Base-by-base conservation (phyloP, 2,329 filamentous ascomycete species). In the Monilinia laxa region DNA sequence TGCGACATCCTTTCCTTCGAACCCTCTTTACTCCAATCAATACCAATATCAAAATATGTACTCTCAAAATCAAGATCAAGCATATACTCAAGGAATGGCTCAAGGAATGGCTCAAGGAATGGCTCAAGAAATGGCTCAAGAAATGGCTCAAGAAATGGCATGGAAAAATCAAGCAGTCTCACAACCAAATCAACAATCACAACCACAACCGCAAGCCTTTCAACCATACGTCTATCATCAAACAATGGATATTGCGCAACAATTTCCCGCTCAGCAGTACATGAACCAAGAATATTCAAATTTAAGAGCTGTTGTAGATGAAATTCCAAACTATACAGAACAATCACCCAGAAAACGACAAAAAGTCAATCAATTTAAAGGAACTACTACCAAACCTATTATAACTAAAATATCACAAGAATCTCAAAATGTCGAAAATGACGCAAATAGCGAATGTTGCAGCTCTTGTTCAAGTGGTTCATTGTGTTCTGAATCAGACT, bases 381-480 rank as follows among this genome's bases (percentile, higher is more conserved):
- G 20, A 14, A 12, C 42, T 38, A 9, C n/a, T 25, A 65, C 40
- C 38, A 58, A n/a, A 20, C 40, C 20, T 16, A 23, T 40, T 4
- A 14, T n/a, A 40, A n/a, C 42, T n/a, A 28, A 31, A 52, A 52
- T 40, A n/a, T 5, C 28, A 18, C 18, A 54, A 47, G 25, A 10
- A 58, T 10, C n/a, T 58, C 25, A 49, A 12, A 12, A 20, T 49
- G 31, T 47, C 6, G 42, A 51, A 31, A 18, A 12, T 14, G 62
- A 58, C 9, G 45, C 53, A 18, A 35, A 53, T 1, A 75, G 72
- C 62, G 69, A 71, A 64, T 75, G 74, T 62, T 75, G 74, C 56
- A 75, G 74, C 62, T 73, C 70, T 60, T 75, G 74, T 58, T 67
- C 71, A 52, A 71, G 69, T 35, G 71, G 73, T 11, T 49, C 64